Percentiles rank a stretch among this genome's conserved stretches.
phyloP scores from a whole-genome alignment of 1,284 basidiomycete species.

The Ustilago hordei region DNA sequence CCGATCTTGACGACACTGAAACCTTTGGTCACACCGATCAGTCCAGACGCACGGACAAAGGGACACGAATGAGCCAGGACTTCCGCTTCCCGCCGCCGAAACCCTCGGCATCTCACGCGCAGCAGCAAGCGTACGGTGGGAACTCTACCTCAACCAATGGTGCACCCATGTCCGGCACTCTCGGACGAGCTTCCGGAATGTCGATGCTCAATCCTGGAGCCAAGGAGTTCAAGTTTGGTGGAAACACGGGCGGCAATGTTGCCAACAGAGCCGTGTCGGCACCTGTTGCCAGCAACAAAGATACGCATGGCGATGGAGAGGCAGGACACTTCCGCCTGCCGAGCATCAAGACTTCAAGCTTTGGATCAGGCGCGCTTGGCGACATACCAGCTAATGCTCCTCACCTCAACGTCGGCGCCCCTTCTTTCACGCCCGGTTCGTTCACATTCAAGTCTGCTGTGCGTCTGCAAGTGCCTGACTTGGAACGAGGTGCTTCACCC shows the following conservation, averaged over 20 bases:
- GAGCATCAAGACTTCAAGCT: conserved; percentile 60
- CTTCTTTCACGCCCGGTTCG: conserved; percentile 54
- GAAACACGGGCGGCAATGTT: not conserved
- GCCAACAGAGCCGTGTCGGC: conserved; percentile 22
- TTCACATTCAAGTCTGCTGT: conserved; percentile 61
- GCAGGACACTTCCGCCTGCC: conserved; percentile 56
- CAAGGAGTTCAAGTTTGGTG: conserved; percentile 55
- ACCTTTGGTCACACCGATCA: conserved; percentile 44
- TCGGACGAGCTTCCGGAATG: conserved; percentile 37
- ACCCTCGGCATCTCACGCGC: not conserved
- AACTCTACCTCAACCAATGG: conserved; percentile 7
- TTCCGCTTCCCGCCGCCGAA: conserved; percentile 48
- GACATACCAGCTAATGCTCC: conserved; percentile 23
- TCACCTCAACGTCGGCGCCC: conserved; percentile 58
- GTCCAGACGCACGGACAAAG: conserved; percentile 2
- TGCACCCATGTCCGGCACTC: conserved; percentile 27
- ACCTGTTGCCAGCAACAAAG: conserved; percentile 12
- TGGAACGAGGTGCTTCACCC: not conserved
- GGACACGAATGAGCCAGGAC: conserved; percentile 42
- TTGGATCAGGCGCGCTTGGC: conserved; percentile 49
- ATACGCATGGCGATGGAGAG: not conserved
- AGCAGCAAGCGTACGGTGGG: not conserved
- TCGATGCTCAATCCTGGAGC: conserved; percentile 54
- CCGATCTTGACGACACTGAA: conserved; percentile 36
- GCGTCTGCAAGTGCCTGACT: conserved; percentile 34